Conservation (phyloP, 2,329 filamentous ascomycete species). For the Aphanocladium album region DNA sequence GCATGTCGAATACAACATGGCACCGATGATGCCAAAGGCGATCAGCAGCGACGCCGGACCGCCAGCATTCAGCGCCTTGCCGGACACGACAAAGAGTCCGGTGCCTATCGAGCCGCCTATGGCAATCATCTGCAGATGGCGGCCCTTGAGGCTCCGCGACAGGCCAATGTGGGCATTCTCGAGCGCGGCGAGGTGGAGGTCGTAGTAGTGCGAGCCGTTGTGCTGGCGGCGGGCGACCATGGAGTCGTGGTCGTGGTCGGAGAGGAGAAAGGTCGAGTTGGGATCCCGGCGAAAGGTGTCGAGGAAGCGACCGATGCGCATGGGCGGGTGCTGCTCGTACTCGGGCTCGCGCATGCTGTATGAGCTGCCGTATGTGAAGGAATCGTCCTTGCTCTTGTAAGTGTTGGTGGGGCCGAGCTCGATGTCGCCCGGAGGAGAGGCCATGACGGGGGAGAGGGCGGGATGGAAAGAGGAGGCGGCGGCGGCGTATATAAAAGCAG, state of each 20-base stretch:
- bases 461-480: not conserved
- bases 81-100: conserved; percentile 82
- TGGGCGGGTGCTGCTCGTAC: conserved; percentile 32
- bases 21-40: conserved; percentile 72
- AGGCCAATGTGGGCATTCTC: conserved; percentile 74
- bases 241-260: conserved; percentile 38
- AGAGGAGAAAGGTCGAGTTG: conserved; percentile 41
- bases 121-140: conserved; percentile 96
- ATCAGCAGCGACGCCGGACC: conserved; percentile 75
- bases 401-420: conserved; percentile 54
- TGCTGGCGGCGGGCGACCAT: conserved; percentile 23
- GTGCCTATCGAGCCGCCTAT: conserved; percentile 89
- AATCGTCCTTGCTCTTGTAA: conserved; percentile 55
- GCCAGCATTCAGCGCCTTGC: conserved; percentile 62
- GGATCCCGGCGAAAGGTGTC: conserved; percentile 63
- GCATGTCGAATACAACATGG: conserved; percentile 88
- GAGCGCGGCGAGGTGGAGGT: conserved; percentile 55
- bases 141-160: conserved; percentile 70
- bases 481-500: not conserved
- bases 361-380: conserved; percentile 43
- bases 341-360: conserved; percentile 48
- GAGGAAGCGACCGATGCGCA: conserved; percentile 39
- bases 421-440: conserved; percentile 35
- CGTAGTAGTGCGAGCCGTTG: conserved; percentile 46
- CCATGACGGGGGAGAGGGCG: conserved; percentile 26